These are phyloP conservation scores for Colletotrichum higginsianum DNA, from an alignment of 2,329 filamentous ascomycete species.

Conservation along the genomic window DNA sequence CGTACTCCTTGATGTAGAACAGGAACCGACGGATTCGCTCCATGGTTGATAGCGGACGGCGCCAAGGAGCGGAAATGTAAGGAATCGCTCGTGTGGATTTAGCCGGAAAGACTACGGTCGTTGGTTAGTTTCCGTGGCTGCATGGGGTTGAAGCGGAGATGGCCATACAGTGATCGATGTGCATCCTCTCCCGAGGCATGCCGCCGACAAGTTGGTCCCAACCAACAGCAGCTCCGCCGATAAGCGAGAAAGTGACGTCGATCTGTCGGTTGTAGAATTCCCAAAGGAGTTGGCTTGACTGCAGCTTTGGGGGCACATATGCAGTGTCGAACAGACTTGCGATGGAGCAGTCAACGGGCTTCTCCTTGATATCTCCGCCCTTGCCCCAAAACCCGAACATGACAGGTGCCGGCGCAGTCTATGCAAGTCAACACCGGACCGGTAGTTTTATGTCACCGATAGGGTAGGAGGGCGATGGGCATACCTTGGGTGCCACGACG, in stretches of 20 bases:
- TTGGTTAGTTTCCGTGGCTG: background rate
- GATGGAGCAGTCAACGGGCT: slow-evolving; percentile 62
- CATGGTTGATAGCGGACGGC: slow-evolving; percentile 44
- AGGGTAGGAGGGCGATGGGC: background rate
- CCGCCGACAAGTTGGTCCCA: slow-evolving; percentile 65
- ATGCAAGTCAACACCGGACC: background rate
- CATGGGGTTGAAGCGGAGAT: background rate
- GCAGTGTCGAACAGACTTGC: slow-evolving; percentile 67
- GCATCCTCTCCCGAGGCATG: slow-evolving; percentile 49
- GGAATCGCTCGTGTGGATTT: slow-evolving; percentile 53
- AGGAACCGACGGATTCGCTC: slow-evolving; percentile 53
- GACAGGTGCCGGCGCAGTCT: slow-evolving; percentile 32
- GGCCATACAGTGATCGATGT: slow-evolving; percentile 38
- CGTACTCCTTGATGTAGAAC: slow-evolving; percentile 47
- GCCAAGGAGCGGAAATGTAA: slow-evolving; percentile 53
- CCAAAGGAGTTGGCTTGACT: slow-evolving; percentile 58
- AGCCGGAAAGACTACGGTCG: slow-evolving; percentile 50
- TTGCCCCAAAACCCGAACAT: slow-evolving; percentile 40
- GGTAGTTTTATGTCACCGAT: background rate
- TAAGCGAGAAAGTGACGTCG: slow-evolving; percentile 58
- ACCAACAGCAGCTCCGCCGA: slow-evolving; percentile 62
- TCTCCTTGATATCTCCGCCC: slow-evolving; percentile 42
- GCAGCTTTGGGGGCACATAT: slow-evolving; percentile 62
- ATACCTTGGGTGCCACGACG: slow-evolving; percentile 61
- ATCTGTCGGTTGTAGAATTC: slow-evolving; percentile 60